These are phyloP conservation scores for Batrachochytrium dendrobatidis DNA, from an alignment of 371 early-diverging fungal species.

Conservation along the genomic window DNA sequence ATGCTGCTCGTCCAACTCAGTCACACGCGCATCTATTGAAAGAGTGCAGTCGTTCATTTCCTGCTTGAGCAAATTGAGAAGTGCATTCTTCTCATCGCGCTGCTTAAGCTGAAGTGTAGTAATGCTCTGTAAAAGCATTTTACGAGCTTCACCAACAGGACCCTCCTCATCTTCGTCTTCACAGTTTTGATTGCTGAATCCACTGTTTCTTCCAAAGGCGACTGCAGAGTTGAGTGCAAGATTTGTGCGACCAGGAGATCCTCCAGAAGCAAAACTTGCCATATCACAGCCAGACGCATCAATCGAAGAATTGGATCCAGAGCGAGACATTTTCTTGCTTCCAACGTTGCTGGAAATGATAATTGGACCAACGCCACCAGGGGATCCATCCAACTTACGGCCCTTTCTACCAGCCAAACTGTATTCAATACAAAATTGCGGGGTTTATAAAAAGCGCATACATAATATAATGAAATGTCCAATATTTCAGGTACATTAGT, in stretches of 20 bases:
- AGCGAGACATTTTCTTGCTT: constrained; percentile 1
- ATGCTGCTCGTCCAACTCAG: background rate
- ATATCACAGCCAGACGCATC: background rate
- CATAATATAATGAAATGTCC: too few species aligned
- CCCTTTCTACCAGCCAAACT: background rate
- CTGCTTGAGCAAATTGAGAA: background rate
- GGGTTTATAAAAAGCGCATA: too few species aligned
- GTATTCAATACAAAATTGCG: too few species aligned
- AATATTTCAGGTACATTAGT: too few species aligned
- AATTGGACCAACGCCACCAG: background rate
- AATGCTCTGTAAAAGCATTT: too few species aligned
- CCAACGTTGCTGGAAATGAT: background rate
- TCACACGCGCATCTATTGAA: background rate
- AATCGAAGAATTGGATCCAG: background rate
- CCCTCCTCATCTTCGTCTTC: constrained; percentile 1
- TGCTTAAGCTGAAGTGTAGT: background rate
- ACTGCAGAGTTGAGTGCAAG: background rate
- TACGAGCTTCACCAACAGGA: constrained; percentile 5
- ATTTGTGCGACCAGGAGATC: background rate
- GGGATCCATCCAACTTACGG: background rate
- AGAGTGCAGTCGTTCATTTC: background rate
- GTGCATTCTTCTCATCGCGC: background rate
- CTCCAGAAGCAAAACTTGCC: background rate
- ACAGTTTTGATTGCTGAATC: background rate
- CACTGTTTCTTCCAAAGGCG: background rate